A percentile compares a stretch with the other conserved stretches of the same genome.
phyloP scores from a whole-genome alignment of 352 stramenopile genomes.

The Globisporangium carolinianum region DNA sequence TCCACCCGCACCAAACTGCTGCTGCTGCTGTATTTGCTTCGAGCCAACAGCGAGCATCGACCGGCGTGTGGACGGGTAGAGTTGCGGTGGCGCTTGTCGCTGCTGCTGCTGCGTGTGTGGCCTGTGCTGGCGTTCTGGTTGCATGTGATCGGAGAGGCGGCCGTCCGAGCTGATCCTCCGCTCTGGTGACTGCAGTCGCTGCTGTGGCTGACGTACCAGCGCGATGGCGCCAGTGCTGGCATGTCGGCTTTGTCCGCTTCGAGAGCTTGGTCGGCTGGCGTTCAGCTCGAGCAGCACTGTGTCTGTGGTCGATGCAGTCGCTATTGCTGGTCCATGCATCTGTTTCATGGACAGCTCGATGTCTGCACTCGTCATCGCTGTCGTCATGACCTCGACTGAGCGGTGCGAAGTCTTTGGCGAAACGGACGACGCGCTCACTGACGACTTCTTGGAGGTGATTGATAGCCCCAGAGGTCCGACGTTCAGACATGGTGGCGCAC shows the following conservation, averaged over 20 bases:
- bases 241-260: neutral
- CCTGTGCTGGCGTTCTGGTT: too few relatives aligned
- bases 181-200: too few relatives aligned
- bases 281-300: neutral
- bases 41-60: slow-evolving; percentile 5
- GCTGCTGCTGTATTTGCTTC: slow-evolving; percentile 6
- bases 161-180: too few relatives aligned
- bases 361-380: neutral
- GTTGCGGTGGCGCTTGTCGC: neutral
- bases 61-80: neutral
- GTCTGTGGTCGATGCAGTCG: neutral
- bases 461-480: slow-evolving; percentile 1
- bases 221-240: neutral
- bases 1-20: neutral
- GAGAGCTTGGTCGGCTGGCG: neutral
- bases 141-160: too few relatives aligned
- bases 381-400: neutral
- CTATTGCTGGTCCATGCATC: neutral
- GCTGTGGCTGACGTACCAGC: too few relatives aligned
- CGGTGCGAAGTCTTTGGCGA: neutral
- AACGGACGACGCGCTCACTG: neutral
- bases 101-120: neutral
- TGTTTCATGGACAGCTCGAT: neutral
- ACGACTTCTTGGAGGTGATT: slow-evolving; percentile 1
- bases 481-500: neutral